Evolutionary conservation across 202 grass and related monocot genomes (phyloP), one percentile per base, ranked within the genome.

Genomic region (Elaeis oleifera): DNA sequence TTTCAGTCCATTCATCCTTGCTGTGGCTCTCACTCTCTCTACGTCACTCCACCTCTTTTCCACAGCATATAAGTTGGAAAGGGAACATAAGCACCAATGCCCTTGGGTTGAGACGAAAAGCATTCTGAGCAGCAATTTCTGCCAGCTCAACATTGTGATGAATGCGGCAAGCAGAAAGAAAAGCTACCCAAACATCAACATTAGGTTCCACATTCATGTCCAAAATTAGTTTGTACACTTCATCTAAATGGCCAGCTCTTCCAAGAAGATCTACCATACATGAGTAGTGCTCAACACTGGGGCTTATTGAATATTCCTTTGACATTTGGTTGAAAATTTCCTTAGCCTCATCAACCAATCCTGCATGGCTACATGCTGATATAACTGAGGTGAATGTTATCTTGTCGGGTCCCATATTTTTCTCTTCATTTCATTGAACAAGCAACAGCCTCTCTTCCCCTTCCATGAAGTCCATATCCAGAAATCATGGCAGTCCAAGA

Each of bases 231-330:
- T 78, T 69, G 31, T 78, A 85, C 2, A 76, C 79, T 77, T 80
- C 82, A 20, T 75, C 61, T 52, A 90, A 53, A 49, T 49, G 54
- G 5, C 82, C 87, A 18, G 73, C 79, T 52, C 79, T 80, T 74
- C 87, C 87, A 6, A 90, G 76, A 71, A 90, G 69, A 77, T 90
- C 79, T 18, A 83, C 73, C 29, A 83, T 39, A 9, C 87, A 85
- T 1, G 82, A 49, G 51, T 74, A 90, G 50, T 85, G 82, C 29
- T 83, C 76, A 59, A 51, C 16, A 6, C 44, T 57, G 16, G 82
- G 87, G 18, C 62, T 64, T 8, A 90, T 7, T 1, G 48, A 44
- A 54, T 82, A 68, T 15, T 31, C 24, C n/a, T 0, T 56, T 11
- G 76, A 77, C 82, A 85, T 85, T 49, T 21, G 72, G 31, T 80